These are phyloP conservation scores for Musa troglodytarum DNA, from an alignment of 176 grass and related monocot species.

Conservation along the genomic window DNA sequence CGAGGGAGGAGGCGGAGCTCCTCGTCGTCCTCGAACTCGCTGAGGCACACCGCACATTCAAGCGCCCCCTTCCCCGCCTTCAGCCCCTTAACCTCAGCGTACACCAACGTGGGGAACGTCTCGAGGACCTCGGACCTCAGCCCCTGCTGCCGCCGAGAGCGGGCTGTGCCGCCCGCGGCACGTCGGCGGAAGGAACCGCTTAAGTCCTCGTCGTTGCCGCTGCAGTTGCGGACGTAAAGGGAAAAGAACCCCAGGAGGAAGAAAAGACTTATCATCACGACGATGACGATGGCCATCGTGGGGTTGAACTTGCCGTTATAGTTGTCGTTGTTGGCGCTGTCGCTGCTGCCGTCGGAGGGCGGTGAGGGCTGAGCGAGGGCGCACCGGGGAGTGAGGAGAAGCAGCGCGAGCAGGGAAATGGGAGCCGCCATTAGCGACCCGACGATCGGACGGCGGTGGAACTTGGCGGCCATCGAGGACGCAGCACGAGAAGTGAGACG, in stretches of 20 bases:
- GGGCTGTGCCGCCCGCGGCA: background rate
- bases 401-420: background rate
- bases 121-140: constrained; percentile 44
- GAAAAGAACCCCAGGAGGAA: constrained; percentile 89
- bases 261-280: constrained; percentile 62
- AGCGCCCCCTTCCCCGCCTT: constrained; percentile 60
- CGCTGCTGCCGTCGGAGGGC: background rate
- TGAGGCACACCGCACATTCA: constrained; percentile 88
- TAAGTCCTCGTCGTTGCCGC: constrained; percentile 2
- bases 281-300: constrained; percentile 68
- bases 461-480: background rate
- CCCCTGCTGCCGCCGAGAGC: constrained; percentile 40
- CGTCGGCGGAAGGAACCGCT: background rate
- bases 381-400: constrained; percentile 2
- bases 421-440: background rate
- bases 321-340: background rate
- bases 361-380: background rate
- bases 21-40: constrained; percentile 95
- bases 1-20: constrained; percentile 65
- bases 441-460: background rate
- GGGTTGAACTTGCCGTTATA: constrained; percentile 34
- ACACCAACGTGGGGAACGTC: constrained; percentile 65
- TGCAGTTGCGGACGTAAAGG: constrained; percentile 68
- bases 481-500: background rate
- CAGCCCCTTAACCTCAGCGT: constrained; percentile 77